Evolutionary conservation across 441 rosid species (phyloP).

Genomic region (Hura crepitans): DNA sequence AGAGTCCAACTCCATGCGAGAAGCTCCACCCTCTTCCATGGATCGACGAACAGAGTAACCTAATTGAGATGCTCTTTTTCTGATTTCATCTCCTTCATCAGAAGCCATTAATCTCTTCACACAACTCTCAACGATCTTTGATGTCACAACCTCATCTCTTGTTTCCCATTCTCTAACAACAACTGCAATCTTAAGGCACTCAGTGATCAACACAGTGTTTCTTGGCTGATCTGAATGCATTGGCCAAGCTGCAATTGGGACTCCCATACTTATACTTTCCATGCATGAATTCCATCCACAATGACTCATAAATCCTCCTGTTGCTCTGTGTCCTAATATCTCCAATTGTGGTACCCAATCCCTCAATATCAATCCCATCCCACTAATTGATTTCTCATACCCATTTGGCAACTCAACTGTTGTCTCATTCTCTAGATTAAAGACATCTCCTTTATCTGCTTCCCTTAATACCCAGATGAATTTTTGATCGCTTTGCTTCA

Average conservation of each 20-base stretch:
- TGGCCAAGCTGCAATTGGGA: slow-evolving; percentile 56
- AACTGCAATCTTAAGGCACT: slow-evolving; percentile 37
- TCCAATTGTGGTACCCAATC: slow-evolving; percentile 62
- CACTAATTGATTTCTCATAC: slow-evolving; percentile 36
- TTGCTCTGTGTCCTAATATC: slow-evolving; percentile 44
- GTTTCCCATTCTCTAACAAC: slow-evolving; percentile 33
- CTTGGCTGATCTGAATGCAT: slow-evolving; percentile 62
- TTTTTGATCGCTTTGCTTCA: slow-evolving; percentile 42
- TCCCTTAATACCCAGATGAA: slow-evolving; percentile 61
- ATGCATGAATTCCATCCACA: slow-evolving; percentile 71
- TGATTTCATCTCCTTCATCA: slow-evolving; percentile 39
- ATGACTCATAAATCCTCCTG: slow-evolving; percentile 54
- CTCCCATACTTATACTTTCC: slow-evolving; percentile 59
- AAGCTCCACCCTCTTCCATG: slow-evolving; percentile 36
- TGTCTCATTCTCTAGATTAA: slow-evolving; percentile 17
- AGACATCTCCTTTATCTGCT: slow-evolving; percentile 49
- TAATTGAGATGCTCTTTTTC: slow-evolving; percentile 40
- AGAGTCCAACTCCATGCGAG: slow-evolving; percentile 42
- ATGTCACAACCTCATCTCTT: slow-evolving; percentile 26
- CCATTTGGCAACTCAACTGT: slow-evolving; percentile 35
- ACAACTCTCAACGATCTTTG: slow-evolving; percentile 23
- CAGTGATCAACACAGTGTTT: slow-evolving; percentile 38
- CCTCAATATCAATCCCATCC: slow-evolving; percentile 37
- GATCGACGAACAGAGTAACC: slow-evolving; percentile 29
- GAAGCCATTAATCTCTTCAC: slow-evolving; percentile 45